Evolutionary conservation across 148 eudicot genomes (phyloP), one percentile per base, ranked within the genome.

Genomic region (Camellia sinensis): DNA sequence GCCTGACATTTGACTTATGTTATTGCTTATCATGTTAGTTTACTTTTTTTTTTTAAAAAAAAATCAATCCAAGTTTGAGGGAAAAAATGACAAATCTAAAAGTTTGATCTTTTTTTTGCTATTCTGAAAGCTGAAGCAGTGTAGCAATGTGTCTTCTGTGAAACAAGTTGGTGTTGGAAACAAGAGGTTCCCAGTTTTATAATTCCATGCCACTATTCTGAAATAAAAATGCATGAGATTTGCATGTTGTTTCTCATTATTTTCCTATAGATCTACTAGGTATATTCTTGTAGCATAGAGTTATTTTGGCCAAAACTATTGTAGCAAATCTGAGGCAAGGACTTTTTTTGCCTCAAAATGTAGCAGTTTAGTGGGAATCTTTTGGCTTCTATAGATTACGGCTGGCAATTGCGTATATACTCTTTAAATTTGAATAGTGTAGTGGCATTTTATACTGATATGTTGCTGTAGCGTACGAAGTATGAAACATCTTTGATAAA

Each of bases 131-230:
- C 65, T 2, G 22, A 56, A 29, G 50, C 65, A 13, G 22, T 53
- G 44, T 21, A 44, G 5, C 29, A 9, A 54, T 22, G 61, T 11
- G 62, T 22, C 57, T 53, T 73, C 43, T 22, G 76, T 2, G 19
- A 56, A 73, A 29, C 2, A 6, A 56, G 52, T 3, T 4, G 77
- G 50, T 54, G 15, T 56, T 54, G 44, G 76, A 59, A 40, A 59
- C 77, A 56, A 15, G 65, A 50, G 71, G 71, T 77, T 45, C 48
- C 54, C 44, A 17, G 45, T 40, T 64, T 22, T 75, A 21, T 21
- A 48, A 19, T 22, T 62, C 21, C 57, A 11, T 76, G 43, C 67
- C 52, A 48, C 61, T 76, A 48, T 52, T 72, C 56, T 21, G 43
- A 72, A 72, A 21, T 53, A 10, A 54, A 29, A 7, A 17, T 3